Percentiles rank a stretch among this genome's conserved stretches.
phyloP scores from a whole-genome alignment of 768 basidiomycete species.

The Xanthoconium purpureum region DNA sequence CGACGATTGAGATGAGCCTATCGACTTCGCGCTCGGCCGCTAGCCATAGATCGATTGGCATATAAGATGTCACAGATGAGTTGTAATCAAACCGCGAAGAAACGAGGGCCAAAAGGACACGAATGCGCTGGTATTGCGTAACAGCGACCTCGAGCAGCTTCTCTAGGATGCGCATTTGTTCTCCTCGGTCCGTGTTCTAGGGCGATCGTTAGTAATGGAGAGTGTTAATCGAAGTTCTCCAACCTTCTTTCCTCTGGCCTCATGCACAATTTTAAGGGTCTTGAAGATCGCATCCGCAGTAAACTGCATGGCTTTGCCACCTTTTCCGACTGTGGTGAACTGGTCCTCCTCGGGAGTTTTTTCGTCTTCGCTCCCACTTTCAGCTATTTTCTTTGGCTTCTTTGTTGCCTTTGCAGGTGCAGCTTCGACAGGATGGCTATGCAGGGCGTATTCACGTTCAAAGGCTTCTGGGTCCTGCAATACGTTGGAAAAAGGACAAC shows the following conservation, averaged over 20 bases:
- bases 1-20: constrained; percentile 77
- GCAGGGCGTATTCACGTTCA: constrained; percentile 65
- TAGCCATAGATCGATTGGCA: constrained; percentile 91
- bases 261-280: constrained; percentile 84
- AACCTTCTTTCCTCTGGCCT: constrained; percentile 95
- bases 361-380: constrained; percentile 43
- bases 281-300: constrained; percentile 89
- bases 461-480: constrained; percentile 85
- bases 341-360: constrained; percentile 49
- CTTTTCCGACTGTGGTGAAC: constrained; percentile 89
- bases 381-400: constrained; percentile 34
- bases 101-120: constrained; percentile 89
- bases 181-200: constrained; percentile 93
- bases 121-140: constrained; percentile 89
- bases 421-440: constrained; percentile 46
- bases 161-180: constrained; percentile 90
- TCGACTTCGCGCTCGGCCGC: constrained; percentile 87
- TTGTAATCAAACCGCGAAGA: constrained; percentile 98
- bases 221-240: constrained; percentile 8
- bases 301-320: constrained; percentile 79
- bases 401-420: constrained; percentile 36
- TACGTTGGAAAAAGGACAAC: not conserved
- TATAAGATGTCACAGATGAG: constrained; percentile 77
- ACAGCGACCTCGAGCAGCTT: constrained; percentile 80
- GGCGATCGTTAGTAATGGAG: not conserved